These are phyloP conservation scores for Blastocystis hominis DNA, from an alignment of 352 stramenopile species.

Conservation along the genomic window DNA sequence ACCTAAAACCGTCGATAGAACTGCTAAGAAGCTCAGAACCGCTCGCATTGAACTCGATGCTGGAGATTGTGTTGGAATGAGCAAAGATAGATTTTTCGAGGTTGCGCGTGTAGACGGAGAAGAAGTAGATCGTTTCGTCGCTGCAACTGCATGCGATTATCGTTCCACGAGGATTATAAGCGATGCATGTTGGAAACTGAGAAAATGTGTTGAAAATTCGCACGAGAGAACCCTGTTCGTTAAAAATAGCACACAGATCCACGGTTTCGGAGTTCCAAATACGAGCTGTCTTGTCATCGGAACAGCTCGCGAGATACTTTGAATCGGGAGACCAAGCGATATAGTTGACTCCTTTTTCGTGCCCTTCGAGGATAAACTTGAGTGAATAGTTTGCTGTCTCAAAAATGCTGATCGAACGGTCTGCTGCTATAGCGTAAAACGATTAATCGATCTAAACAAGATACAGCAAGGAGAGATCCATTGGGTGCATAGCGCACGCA, in stretches of 20 bases:
- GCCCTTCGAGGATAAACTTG: conserved; percentile 48
- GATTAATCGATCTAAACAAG: not conserved
- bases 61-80: conserved; percentile 42
- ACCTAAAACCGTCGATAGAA: conserved; percentile 34
- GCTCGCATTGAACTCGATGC: not conserved
- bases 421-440: conserved; percentile 1
- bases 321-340: conserved; percentile 14
- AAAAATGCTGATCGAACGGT: not conserved
- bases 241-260: not conserved
- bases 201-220: not conserved
- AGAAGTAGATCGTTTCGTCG: conserved; percentile 51
- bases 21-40: not conserved
- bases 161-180: conserved; percentile 23
- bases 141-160: conserved; percentile 27
- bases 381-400: not conserved
- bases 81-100: conserved; percentile 32
- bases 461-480: conserved; percentile 4
- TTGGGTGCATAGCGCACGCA: conserved; percentile 1
- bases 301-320: conserved; percentile 46
- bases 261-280: conserved; percentile 43
- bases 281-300: conserved; percentile 55
- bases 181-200: conserved; percentile 13
- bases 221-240: conserved; percentile 3
- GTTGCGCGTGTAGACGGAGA: conserved; percentile 34
- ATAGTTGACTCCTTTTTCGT: conserved; percentile 51